Evolutionary conservation across 164 flowering plant species (phyloP), one percentile per base, ranked within the genome.

Genomic region (Liquidambar formosana): DNA sequence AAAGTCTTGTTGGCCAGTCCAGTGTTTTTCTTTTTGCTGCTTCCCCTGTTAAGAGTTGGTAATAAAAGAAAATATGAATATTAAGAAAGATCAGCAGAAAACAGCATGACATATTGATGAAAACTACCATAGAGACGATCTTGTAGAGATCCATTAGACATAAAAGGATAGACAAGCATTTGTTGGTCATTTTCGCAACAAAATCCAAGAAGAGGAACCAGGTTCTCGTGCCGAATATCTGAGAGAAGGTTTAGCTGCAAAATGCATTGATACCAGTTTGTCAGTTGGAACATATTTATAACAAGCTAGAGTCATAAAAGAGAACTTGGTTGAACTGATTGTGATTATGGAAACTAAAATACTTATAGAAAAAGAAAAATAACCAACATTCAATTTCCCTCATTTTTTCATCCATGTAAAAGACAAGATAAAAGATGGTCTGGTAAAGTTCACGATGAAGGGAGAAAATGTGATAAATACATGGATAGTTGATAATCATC

Each of bases 111-210:
- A 25, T 47, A 14, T 33, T 19, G 68, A 16, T 45, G 16, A 21
- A 25, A 62, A 51, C 18, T 91, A 89, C 96, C 96, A 58, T 89
- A 87, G 66, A 91, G 89, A 38, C 89, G 89, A 81, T 91, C 96
- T 75, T 91, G 93, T 63, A 89, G 88, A 63, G 96, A 91, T 57
- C 93, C 93, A 78, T 88, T 91, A n/a, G 96, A 89, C 96, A 91
- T 89, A 65, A 84, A 91, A 64, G 90, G 89, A 71, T 89, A 91
- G 45, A 91, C 93, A 25, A 91, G 89, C 71, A 89, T 91, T 75
- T 87, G 92, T 68, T 91, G 93, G 67, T 89, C 93, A 71, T 79
- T 82, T 76, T 91, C 93, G 27, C 84, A 73, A 65, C 96, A 91
- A 62, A 80, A 87, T 48, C 96, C 96, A 60, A 89, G 84, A 64